phyloP scores from a whole-genome alignment of 306 rosid genomes.

The Quercus aquifolioides region DNA sequence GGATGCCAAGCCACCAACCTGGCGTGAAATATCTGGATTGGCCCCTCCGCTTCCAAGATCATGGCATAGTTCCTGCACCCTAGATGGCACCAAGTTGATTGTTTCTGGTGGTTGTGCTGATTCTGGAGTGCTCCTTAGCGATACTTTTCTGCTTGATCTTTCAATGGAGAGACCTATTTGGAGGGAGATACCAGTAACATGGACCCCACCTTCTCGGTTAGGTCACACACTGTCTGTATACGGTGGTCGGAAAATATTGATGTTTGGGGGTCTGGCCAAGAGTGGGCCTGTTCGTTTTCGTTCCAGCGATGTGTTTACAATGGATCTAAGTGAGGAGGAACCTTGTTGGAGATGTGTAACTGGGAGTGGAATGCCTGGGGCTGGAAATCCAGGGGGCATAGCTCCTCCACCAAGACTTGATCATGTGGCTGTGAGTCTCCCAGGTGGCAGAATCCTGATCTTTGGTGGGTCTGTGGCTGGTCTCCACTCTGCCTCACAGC shows the following conservation, averaged over 20 bases:
- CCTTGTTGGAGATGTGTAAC: constrained; percentile 99
- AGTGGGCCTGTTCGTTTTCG: constrained; percentile 96
- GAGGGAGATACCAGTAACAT: constrained; percentile 96
- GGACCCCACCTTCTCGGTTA: constrained; percentile 98
- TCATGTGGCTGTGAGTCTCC: constrained; percentile 96
- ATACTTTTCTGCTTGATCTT: constrained; percentile 92
- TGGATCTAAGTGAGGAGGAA: constrained; percentile 96
- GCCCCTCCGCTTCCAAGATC: constrained; percentile 99
- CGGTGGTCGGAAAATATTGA: constrained; percentile 96
- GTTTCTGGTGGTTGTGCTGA: constrained; percentile 99
- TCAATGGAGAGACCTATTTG: constrained; percentile 95
- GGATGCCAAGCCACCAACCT: constrained; percentile 94
- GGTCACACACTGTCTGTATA: constrained; percentile 94
- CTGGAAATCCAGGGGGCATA: constrained; percentile 94
- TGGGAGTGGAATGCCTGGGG: constrained; percentile 96
- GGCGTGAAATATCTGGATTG: constrained; percentile 98
- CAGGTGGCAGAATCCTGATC: constrained; percentile 94
- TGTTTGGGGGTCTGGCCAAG: constrained; percentile 99
- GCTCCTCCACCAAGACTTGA: constrained; percentile 99
- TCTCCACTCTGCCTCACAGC: constrained; percentile 99
- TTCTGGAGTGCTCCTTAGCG: constrained; percentile 96
- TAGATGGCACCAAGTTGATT: constrained; percentile 96
- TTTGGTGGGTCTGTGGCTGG: constrained; percentile 99
- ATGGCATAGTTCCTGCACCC: constrained; percentile 99
- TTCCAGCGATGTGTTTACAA: constrained; percentile 92